phyloP scores from a whole-genome alignment of 2,329 filamentous ascomycete species.

The Aspergillus pseudoglaucus region DNA sequence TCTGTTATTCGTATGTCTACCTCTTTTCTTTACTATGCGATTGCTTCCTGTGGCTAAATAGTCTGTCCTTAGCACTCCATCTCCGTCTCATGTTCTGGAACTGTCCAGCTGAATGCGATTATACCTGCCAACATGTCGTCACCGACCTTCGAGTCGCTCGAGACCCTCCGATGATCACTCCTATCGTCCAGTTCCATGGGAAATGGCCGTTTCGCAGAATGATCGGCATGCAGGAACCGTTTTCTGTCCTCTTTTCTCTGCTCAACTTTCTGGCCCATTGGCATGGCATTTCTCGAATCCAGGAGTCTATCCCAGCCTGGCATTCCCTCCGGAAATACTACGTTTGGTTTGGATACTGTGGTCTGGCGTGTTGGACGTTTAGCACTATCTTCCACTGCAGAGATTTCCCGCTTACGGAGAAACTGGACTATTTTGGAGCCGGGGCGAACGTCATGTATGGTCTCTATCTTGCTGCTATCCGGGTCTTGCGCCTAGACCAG shows the following conservation, averaged over 20 bases:
- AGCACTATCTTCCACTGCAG: conserved; percentile 89
- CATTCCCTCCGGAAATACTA: conserved; percentile 81
- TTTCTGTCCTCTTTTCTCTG: conserved; percentile 85
- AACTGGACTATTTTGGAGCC: conserved; percentile 92
- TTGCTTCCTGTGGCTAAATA: conserved; percentile 6
- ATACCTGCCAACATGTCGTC: conserved; percentile 91
- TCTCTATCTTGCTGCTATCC: conserved; percentile 74
- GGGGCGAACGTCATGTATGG: conserved; percentile 87
- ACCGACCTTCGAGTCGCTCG: conserved; percentile 64
- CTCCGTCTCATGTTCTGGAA: conserved; percentile 86
- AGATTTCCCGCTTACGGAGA: conserved; percentile 80
- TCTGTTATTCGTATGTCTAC: conserved; percentile 62
- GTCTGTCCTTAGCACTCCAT: conserved; percentile 58
- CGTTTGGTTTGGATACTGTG: conserved; percentile 69
- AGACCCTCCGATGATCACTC: conserved; percentile 56
- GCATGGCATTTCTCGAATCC: conserved; percentile 65
- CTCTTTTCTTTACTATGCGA: background rate
- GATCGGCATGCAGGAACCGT: conserved; percentile 89
- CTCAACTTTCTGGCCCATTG: conserved; percentile 85
- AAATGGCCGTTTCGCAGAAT: conserved; percentile 97
- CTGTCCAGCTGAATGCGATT: conserved; percentile 92
- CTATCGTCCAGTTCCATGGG: conserved; percentile 87
- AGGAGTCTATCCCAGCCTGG: conserved; percentile 59
- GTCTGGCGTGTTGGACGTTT: conserved; percentile 76
- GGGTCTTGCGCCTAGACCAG: conserved; percentile 75